Evolutionary conservation across 164 flowering plant genomes (phyloP).

Genomic region (Stephania japonica): DNA sequence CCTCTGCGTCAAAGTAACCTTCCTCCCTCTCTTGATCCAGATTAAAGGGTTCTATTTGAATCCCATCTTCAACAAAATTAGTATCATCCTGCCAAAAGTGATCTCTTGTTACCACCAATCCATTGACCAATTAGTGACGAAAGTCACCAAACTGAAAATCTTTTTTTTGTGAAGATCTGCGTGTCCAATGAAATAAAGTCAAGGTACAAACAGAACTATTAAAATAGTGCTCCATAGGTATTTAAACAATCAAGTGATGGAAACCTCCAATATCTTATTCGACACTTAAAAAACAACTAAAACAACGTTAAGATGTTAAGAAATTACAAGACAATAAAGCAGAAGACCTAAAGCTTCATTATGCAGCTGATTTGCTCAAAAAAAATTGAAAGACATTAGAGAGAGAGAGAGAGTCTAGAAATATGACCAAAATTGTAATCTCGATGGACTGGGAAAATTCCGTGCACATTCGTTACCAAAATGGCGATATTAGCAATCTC

Average conservation of each 20-base stretch:
- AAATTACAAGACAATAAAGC: background rate
- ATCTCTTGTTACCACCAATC: constrained; percentile 18
- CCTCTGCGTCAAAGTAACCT: constrained; percentile 82
- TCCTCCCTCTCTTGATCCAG: constrained; percentile 83
- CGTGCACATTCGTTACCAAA: no score
- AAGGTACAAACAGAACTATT: background rate
- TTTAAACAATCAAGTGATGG: background rate
- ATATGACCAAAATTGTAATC: no score
- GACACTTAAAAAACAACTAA: no score
- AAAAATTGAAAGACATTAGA: no score
- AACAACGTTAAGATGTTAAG: background rate
- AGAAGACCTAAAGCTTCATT: background rate
- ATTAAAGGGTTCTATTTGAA: constrained; percentile 80
- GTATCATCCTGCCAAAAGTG: constrained; percentile 60
- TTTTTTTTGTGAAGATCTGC: constrained; percentile 14
- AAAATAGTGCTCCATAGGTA: background rate
- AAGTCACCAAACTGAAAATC: constrained; percentile 8
- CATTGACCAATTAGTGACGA: constrained; percentile 15
- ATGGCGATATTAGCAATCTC: no score
- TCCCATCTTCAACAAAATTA: constrained; percentile 64
- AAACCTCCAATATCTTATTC: background rate
- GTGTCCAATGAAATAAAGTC: background rate
- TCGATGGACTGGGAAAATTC: no score
- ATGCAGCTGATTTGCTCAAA: background rate
- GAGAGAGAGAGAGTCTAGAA: no score